Evolutionary conservation across 768 basidiomycete genomes (phyloP), one percentile per base, ranked within the genome.

Genomic region (Boletus bicolor): DNA sequence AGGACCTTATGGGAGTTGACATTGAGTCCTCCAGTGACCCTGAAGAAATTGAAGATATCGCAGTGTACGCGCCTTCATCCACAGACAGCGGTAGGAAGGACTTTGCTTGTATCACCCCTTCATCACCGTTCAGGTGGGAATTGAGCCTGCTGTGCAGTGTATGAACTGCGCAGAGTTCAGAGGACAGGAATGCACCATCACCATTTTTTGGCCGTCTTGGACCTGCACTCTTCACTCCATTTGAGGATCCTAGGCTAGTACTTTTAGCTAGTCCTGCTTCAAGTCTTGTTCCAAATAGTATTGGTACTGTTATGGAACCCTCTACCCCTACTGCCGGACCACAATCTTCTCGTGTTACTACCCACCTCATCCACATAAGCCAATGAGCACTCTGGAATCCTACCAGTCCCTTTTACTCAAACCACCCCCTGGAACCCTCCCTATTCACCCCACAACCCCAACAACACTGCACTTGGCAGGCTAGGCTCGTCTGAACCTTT

Each of bases 351-450:
- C 63, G 66, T 61, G 51, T 58, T 39, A 60, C 55, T n/a, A 74
- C 71, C 75, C 76, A 26, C 65, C 69, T 35, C 72, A 73, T 45
- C 74, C 76, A 19, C 74, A 72, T 12, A 76, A 76, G 53, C 62
- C 66, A 14, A 57, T 44, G 47, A 61, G 64, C 38, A 72, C 72
- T 39, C 70, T 72, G 17, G 66, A 61, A 48, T 55, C 70, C 24
- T 72, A 67, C 57, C 68, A 73, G 32, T 68, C 72, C 11, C 63
- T 67, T 54, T 55, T 69, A 34, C 67, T 66, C 38, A 60, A 63
- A 56, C 51, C 65, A 34, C 66, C 72, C 7, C 28, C 65, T 15
- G 60, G 58, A 54, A 69, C 55, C 43, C 68, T 64, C 26, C 66
- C 72, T 34, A 30, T 73, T 26, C 45, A 62, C 4, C 60, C 62